A percentile compares a stretch with the other conserved stretches of the same genome.
These are phyloP conservation scores for Ophiognomonia clavigignenti-juglandacearum DNA, from an alignment of 2,329 filamentous ascomycete species.

Conservation along the genomic window DNA sequence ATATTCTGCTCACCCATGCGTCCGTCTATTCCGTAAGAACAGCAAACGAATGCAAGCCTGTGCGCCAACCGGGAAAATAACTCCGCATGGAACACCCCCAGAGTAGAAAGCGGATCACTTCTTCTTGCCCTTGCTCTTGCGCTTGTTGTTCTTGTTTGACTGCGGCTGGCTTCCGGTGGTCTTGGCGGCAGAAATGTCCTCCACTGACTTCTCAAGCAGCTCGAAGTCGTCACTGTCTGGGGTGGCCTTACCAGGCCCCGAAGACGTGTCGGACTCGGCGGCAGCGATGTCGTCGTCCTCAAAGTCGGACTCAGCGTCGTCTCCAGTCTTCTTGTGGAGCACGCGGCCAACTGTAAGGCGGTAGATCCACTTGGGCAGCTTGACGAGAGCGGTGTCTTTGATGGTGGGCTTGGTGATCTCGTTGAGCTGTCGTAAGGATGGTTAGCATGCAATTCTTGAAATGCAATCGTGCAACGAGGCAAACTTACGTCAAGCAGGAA, in stretches of 20 bases:
- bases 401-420: constrained; percentile 76
- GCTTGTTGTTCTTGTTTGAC: constrained; percentile 35
- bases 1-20: neutral
- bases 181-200: constrained; percentile 49
- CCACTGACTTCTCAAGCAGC: constrained; percentile 56
- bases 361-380: constrained; percentile 72
- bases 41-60: neutral
- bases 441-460: too few species aligned
- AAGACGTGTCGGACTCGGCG: constrained; percentile 41
- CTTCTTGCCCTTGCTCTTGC: constrained; percentile 49
- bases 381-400: constrained; percentile 76
- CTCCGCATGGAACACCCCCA: neutral
- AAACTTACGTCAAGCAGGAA: constrained; percentile 79
- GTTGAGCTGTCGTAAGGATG: constrained; percentile 51
- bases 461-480: too few species aligned
- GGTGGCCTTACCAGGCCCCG: constrained; percentile 39
- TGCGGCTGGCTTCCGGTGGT: constrained; percentile 37
- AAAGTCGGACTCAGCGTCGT: constrained; percentile 30
- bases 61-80: neutral
- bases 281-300: constrained; percentile 32
- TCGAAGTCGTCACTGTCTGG: constrained; percentile 59
- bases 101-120: constrained; percentile 29
- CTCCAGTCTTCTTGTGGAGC: constrained; percentile 31
- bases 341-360: constrained; percentile 48
- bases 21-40: neutral